These are phyloP conservation scores for Sclerotinia subarctica DNA, from an alignment of 2,329 filamentous ascomycete species.

Conservation along the genomic window DNA sequence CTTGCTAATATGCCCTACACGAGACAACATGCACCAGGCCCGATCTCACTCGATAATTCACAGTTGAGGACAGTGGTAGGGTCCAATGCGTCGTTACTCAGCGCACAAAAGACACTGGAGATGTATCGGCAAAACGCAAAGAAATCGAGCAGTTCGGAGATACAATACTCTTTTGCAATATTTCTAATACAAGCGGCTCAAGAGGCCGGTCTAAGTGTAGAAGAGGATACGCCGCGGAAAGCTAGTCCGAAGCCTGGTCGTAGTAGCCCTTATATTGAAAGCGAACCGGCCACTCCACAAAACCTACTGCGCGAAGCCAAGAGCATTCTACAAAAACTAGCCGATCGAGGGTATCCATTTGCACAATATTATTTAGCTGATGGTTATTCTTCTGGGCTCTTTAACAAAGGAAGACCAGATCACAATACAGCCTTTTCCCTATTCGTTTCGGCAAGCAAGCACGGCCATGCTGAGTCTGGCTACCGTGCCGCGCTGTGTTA, in stretches of 20 bases:
- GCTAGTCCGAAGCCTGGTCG: conserved; percentile 46
- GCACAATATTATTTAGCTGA: conserved; percentile 97
- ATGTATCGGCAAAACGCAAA: conserved; percentile 98
- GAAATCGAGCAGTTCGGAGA: conserved; percentile 86
- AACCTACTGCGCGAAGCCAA: conserved; percentile 83
- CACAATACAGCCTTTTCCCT: conserved; percentile 88
- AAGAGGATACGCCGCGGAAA: conserved; percentile 34
- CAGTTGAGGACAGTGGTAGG: conserved; percentile 76
- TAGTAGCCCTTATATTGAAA: conserved; percentile 48
- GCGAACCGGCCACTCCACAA: conserved; percentile 51
- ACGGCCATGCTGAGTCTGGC: conserved; percentile 92
- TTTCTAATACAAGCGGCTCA: conserved; percentile 89
- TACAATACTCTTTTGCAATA: conserved; percentile 94
- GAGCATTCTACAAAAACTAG: conserved; percentile 79
- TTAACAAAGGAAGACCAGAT: conserved; percentile 91
- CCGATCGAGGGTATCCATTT: conserved; percentile 89
- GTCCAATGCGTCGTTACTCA: conserved; percentile 84
- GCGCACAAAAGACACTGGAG: conserved; percentile 88
- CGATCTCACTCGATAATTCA: conserved; percentile 67
- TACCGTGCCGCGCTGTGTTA: conserved; percentile 94
- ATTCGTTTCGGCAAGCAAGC: conserved; percentile 90
- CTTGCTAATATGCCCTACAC: conserved; percentile 51
- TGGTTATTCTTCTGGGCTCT: conserved; percentile 88
- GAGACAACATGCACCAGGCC: conserved; percentile 36
- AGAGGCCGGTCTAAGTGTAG: conserved; percentile 62